Evolutionary conservation across 2,329 filamentous ascomycete genomes (phyloP), one percentile per base, ranked within the genome.

Genomic region (Paracoccidioides brasiliensis): DNA sequence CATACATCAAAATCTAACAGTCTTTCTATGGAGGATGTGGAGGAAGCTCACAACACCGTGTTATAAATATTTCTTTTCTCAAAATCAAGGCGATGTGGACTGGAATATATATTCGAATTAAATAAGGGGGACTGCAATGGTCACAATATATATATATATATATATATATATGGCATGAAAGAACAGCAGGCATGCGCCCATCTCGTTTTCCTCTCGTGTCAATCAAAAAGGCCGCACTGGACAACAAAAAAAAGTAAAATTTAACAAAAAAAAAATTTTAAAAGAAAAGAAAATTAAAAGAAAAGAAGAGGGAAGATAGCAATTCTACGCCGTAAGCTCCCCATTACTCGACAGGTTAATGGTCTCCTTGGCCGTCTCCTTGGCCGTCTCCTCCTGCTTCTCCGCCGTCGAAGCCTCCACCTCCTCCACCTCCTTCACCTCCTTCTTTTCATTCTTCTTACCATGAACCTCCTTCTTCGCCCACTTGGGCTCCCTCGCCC

Each of bases 401-500:
- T 64, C 53, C 14, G 64, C 63, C 57, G 65, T 63, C 28, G 62
- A 64, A 56, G 61, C 57, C 35, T 60, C 53, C n/a, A 63, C 63
- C 58, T 64, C 64, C 41, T 63, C 66, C 59, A 63, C 58, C 5
- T 57, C 57, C 53, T 62, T 57, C 48, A 38, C 64, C 44, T 63
- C 66, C 59, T 64, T 59, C 4, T 57, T 57, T 52, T 61, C 58
- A 46, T 46, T 43, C 48, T 56, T 54, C 38, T 60, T 58, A 30
- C 49, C 33, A 35, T 59, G 57, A 6, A 58, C 52, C 40, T 57
- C 38, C 60, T 32, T 64, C 57, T 66, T 59, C 45, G 68, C 71
- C 73, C 73, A 75, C 57, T 74, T 75, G 38, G 74, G 69, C 28
- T 71, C 53, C 57, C 66, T 70, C 30, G 69, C 67, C 72, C 72